Base-by-base conservation (phyloP, 805 yeast genomes). In the Pichia sporocuriosa region DNA sequence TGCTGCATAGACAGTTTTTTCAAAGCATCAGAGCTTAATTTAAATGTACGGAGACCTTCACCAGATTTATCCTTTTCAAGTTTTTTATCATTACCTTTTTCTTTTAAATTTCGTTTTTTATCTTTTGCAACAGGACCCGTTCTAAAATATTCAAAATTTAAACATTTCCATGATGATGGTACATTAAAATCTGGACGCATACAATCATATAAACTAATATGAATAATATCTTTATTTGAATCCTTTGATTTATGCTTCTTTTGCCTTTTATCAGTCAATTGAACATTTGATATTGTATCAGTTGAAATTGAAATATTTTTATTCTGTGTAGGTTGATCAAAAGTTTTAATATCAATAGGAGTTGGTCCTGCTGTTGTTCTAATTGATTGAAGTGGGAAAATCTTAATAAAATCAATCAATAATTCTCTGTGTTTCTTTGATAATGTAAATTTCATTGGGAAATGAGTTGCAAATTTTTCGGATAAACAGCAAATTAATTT, bases 121-220 rank as follows among this genome's bases (percentile, higher is more conserved):
- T 36, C 38, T 36, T 40, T 41, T 9, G 35, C 22, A 13, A 39
- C n/a, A 15, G 43, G 47, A 9, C 55, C 47, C 4, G 66, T 52
- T 32, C 63, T 59, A 46, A 67, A 81, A 55, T 77, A 81, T 24
- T 70, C 72, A 57, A 69, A 80, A 40, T 73, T 72, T 21, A 81
- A 53, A 15, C 55, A 56, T 41, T 70, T 70, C 85, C 86, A 79
- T 49, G 71, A 70, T 5, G 68, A 47, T 1, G 88, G 86, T 27
- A 66, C 63, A 39, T 65, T 40, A 17, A 50, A 42, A 11, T 52
- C 64, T 27, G 65, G 59, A n/a, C 50, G 53, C 29, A 59, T 45
- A 25, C 63, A 55, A 40, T 59, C 59, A 33, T 51, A 40, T 32
- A 63, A 43, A 39, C 59, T 49, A 35, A 55, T 49, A 39, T 56